Evolutionary conservation across 352 stramenopile species (phyloP), one percentile per base, ranked within the genome.

Genomic region (Phytophthora capsici): DNA sequence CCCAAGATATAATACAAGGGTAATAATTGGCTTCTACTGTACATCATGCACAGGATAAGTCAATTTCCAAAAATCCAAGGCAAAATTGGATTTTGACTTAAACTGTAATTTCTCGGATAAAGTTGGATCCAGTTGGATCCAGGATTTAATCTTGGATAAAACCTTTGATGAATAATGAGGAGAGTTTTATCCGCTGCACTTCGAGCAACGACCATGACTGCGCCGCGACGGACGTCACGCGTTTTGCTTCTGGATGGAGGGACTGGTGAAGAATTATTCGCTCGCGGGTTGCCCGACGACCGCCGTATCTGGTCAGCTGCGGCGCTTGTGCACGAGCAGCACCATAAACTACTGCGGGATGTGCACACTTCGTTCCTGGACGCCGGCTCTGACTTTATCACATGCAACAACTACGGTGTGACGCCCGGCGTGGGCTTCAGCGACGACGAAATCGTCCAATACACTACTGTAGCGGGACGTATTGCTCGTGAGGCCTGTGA

Each of bases 381-480:
- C 19, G 88, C 89, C 20, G 91, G 91, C 13, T 74, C 88, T 5
- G 66, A 92, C 53, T 89, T 75, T 16, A 88, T 97, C 50, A 98
- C 93, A 19, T 93, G 86, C 63, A 98, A 98, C 78, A 96, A 93
- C 38, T 98, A 97, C 67, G 88, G 86, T 38, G 83, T 97, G 30
- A 94, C 90, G 30, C 90, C 89, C 14, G 88, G 88, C 41, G 87
- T 95, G 4, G 88, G 89, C 46, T 98, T 98, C 70, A 75, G 53
- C 3, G 66, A 88, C 28, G 58, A 81, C 0, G 78, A 96, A 30
- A 89, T 96, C n/a, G 55, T 69, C 16, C 61, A 69, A 41, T 77
- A 82, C 60, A 84, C 75, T 9, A 66, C 41, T 13, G 51, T 82
- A 23, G 78, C 88, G 14, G 90, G 84, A 34, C 49, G 65, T 54